Evolutionary conservation across 768 basidiomycete genomes (phyloP), one percentile per base, ranked within the genome.

Genomic region (Kwoniella dendrophila): DNA sequence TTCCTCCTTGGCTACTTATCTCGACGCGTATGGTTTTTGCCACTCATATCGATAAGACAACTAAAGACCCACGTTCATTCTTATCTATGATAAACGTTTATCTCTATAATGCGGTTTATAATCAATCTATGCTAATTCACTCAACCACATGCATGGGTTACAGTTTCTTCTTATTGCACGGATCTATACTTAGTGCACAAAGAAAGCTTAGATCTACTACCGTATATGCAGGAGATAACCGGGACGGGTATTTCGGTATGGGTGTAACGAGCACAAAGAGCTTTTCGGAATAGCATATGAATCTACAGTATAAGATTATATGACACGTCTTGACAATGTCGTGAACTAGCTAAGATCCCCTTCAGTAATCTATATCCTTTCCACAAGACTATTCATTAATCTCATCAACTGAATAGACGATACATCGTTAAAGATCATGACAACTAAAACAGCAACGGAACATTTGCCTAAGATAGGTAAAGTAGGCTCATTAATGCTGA

Each of bases 1-100:
- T 11, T 32, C 20, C 5, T 18, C n/a, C n/a, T n/a, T n/a, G n/a
- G n/a, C n/a, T n/a, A n/a, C n/a, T n/a, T 2, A 10, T 14, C 22
- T 3, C 36, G 47, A 59, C 57, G 57, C 57, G 57, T 18, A 26
- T 59, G 57, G 22, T 50, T 59, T 51, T 59, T 38, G 45, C 47
- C 47, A 56, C 54, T 45, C 10, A 49, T 27, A 14, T 18, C n/a
- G n/a, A n/a, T n/a, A n/a, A n/a, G n/a, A 38, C 36, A 18, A 40
- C 33, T 29, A 12, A 53, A n/a, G n/a, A n/a, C 34, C 34, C 55
- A 56, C 55, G 55, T 56, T 56, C 26, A 18, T 32, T 32, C 26
- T 33, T 29, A 45, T 20, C 36, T 10, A 10, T n/a, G n/a, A 56
- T 20, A 45, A 41, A 56, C 55, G 55, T 56, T 56, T 44, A 56